Evolutionary conservation across 1,139 yeast species (phyloP).

Genomic region (Blastobotrys illinoisensis): DNA sequence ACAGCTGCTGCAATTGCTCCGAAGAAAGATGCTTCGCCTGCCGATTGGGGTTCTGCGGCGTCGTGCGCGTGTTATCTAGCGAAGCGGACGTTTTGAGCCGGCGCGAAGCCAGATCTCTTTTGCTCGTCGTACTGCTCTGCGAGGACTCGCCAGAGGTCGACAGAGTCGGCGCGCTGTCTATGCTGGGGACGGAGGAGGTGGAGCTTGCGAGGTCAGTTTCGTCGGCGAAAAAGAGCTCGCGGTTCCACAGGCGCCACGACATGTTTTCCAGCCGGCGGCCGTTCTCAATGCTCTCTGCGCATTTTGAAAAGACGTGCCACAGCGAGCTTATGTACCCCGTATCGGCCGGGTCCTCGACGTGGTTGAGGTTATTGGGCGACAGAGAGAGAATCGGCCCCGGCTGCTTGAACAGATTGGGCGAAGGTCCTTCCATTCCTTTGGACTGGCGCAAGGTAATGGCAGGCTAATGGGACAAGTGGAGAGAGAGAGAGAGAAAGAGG

Average conservation of each 20-base stretch:
- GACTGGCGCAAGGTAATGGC: too few species aligned
- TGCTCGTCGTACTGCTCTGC: not conserved
- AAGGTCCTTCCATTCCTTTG: not conserved
- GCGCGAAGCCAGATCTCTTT: not conserved
- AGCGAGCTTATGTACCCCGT: conserved; percentile 37
- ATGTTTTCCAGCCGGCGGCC: conserved; percentile 54
- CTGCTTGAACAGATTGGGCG: not conserved
- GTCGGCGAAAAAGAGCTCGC: conserved; percentile 32
- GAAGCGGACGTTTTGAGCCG: not conserved
- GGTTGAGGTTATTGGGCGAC: not conserved
- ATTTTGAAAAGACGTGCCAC: conserved; percentile 52
- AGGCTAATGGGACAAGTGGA: too few species aligned
- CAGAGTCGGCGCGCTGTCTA: conserved; percentile 17
- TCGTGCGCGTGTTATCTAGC: not conserved
- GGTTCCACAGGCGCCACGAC: conserved; percentile 54
- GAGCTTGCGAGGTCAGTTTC: conserved; percentile 3
- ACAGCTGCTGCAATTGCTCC: conserved; percentile 23
- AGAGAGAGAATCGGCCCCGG: not conserved
- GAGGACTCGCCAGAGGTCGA: conserved; percentile 16
- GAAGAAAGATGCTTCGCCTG: conserved; percentile 21
- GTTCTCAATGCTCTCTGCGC: conserved; percentile 46
- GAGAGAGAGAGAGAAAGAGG: not conserved
- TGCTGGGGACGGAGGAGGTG: conserved; percentile 7
- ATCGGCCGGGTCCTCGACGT: conserved; percentile 36
- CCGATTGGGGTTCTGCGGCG: not conserved